Base-by-base conservation (phyloP, 2,329 filamentous ascomycete genomes). In the Sphaerulina populicola region DNA sequence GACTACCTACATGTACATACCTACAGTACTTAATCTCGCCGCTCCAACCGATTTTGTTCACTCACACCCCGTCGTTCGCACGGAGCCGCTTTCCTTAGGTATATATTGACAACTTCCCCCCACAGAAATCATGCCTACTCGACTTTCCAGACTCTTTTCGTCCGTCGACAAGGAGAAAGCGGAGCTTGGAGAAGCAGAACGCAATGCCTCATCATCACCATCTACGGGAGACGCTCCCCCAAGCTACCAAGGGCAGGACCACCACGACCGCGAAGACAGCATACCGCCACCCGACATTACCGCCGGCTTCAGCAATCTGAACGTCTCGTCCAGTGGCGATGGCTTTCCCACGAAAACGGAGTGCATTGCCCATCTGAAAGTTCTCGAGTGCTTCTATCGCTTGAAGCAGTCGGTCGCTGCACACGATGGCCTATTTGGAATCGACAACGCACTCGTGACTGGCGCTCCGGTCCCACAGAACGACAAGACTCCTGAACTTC, bases 351-450 rank as follows among this genome's bases (percentile, higher is more conserved):
- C 72, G 1, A 66, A 66, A 4, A 75, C 82, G 53, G 75, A 80
- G 38, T 87, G 83, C 57, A 76, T 87, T 18, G 83, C 80, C 0
- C 87, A 93, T 64, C 74, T 91, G 27, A 88, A 87, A 64, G 72
- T 91, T 0, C 73, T 91, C 1, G 78, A 81, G 47, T 78, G 81
- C 8, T 76, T 91, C 51, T 78, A 86, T 57, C 74, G 74, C 31
- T 69, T 91, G 48, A 83, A 82, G 55, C 80, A 87, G 52, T 76
- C 79, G 14, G 68, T 89, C 14, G 82, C 81, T 5, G 82, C 79
- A 49, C 77, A 70, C 0, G 81, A 88, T 59, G 81, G 82, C 0
- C 70, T 89, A 1, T 90, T 82, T 68, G 78, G 77, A 2, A 73
- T 89, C 44, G 64, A 68, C 1, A 71, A 73, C 30, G 60, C 53